Evolutionary conservation across 2,329 filamentous ascomycete species (phyloP).

Genomic region (Microcyclospora pomicola): DNA sequence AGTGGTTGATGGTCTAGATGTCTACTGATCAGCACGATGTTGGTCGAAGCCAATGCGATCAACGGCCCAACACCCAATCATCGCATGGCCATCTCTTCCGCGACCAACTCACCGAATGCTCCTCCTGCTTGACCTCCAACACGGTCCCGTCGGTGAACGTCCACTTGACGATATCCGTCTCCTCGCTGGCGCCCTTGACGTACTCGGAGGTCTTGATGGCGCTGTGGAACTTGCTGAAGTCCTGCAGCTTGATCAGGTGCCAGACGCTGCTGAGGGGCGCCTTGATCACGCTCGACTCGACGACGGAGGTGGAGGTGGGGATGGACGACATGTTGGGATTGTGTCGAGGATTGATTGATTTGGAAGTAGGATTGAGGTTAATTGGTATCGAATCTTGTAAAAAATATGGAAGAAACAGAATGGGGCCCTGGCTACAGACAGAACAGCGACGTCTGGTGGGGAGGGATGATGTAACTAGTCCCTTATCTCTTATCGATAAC

Average conservation of each 20-base stretch:
- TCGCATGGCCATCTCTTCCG: neutral
- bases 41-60: neutral
- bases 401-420: too few species aligned
- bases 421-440: too few species aligned
- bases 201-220: slow-evolving; percentile 46
- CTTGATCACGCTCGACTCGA: slow-evolving; percentile 54
- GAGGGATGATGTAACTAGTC: too few species aligned
- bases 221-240: slow-evolving; percentile 55
- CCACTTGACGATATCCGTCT: slow-evolving; percentile 57
- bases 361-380: too few species aligned
- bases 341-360: neutral
- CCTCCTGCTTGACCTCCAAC: slow-evolving; percentile 61
- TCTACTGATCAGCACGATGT: neutral
- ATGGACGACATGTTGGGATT: slow-evolving; percentile 26
- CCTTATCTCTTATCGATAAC: too few species aligned
- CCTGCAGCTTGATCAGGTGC: slow-evolving; percentile 61
- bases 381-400: too few species aligned
- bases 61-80: neutral
- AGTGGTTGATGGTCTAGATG: slow-evolving; percentile 52
- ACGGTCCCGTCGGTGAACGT: slow-evolving; percentile 56
- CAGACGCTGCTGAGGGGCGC: slow-evolving; percentile 53
- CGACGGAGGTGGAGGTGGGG: slow-evolving; percentile 52
- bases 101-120: slow-evolving; percentile 48
- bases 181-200: slow-evolving; percentile 46
- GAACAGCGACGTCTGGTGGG: too few species aligned